Base-by-base conservation (phyloP, 352 stramenopile genomes). In the Phytophthora pinifolia region DNA sequence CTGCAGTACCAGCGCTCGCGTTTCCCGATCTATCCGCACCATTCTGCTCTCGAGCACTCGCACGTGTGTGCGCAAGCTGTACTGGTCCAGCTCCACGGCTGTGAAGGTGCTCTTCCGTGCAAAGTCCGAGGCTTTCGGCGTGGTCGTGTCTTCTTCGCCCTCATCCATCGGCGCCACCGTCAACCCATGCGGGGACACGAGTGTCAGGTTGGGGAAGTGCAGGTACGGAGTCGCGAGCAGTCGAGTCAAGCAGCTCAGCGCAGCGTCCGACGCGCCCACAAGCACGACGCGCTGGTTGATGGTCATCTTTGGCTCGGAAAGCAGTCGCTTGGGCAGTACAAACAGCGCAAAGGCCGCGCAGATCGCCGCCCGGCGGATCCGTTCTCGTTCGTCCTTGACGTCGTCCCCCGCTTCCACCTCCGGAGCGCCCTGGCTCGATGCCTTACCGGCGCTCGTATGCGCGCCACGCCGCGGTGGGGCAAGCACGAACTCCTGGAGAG, bases 211-310 rank as follows among this genome's bases (percentile, higher is more conserved):
- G 1, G 83, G 77, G 51, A 97, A 93, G 8, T 88, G 72, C 52
- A 94, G 37, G 67, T 97, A 94, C n/a, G 85, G 85, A 12, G 89
- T 76, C 6, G 68, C 59, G 3, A 96, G 51, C 18, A 98, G 70
- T 1, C 72, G 70, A 67, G 92, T 67, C 18, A 97, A 69, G 15
- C 85, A 74, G n/a, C 85, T 76, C 10, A 97, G 54, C 9, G 79
- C 88, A 30, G 85, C 79, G 31, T 94, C 82, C 0, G 83, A 94
- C 0, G 79, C 85, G 1, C 90, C 92, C 0, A 97, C 77, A 13
- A 97, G 49, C 9, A 97, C 90, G 9, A 97, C 59, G 10, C 89
- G 83, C 37, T 91, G 74, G 59, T 93, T 94, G 12, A 92, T 57
- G 4, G 74, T 68, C 31, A 91, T n/a, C 41, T 96, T 96, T 1